Evolutionary conservation across 2,329 filamentous ascomycete genomes (phyloP).

Genomic region (Xylaria sp.): DNA sequence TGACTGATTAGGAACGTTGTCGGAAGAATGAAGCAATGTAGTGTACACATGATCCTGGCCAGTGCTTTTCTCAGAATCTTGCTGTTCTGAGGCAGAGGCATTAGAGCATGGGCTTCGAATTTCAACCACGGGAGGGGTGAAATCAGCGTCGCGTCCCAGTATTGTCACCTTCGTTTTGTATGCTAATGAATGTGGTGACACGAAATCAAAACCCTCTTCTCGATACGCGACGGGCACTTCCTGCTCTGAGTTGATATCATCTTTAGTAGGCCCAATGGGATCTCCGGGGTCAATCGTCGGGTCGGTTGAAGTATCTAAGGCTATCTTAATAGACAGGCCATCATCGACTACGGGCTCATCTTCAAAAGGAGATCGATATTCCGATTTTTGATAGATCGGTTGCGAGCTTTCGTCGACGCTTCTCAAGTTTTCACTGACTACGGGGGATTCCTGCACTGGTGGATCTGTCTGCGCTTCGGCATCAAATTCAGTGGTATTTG

Average conservation of each 20-base stretch:
- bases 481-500: conserved; percentile 73
- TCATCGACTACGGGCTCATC: conserved; percentile 49
- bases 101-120: conserved; percentile 9
- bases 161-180: conserved; percentile 57
- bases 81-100: conserved; percentile 3
- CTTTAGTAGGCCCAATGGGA: conserved; percentile 35
- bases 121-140: conserved; percentile 32
- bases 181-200: conserved; percentile 46
- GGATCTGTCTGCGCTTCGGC: conserved; percentile 70
- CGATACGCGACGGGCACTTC: conserved; percentile 41
- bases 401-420: conserved; percentile 29
- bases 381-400: conserved; percentile 42
- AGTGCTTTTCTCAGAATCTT: conserved; percentile 12
- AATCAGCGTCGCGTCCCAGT: conserved; percentile 52
- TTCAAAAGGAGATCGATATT: conserved; percentile 59
- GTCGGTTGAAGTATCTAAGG: conserved; percentile 45
- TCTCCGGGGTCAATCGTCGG: conserved; percentile 33
- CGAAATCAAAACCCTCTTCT: conserved; percentile 48
- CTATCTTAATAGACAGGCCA: conserved; percentile 48
- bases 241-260: conserved; percentile 34
- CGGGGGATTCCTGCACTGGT: conserved; percentile 44
- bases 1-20: conserved; percentile 9
- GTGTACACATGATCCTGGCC: conserved; percentile 22
- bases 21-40: conserved; percentile 1
- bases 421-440: conserved; percentile 20